Evolutionary conservation across 441 rosid species (phyloP).

Genomic region (Adansonia grandidieri): DNA sequence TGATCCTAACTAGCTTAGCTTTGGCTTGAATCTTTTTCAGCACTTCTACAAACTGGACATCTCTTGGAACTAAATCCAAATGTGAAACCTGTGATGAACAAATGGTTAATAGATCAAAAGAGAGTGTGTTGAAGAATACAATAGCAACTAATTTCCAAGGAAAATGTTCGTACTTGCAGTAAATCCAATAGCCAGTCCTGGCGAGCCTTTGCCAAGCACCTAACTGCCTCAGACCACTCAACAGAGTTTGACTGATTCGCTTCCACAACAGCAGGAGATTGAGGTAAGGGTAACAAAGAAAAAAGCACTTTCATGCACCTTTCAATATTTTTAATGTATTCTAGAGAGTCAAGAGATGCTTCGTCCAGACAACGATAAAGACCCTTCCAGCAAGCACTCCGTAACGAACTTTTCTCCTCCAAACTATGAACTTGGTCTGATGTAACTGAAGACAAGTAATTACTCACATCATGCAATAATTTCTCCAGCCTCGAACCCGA

Average conservation of each 20-base stretch:
- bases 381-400: conserved; percentile 85
- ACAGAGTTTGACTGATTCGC: conserved; percentile 36
- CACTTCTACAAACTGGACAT: conserved; percentile 37
- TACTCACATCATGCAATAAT: conserved; percentile 62
- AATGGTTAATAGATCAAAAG: conserved; percentile 18
- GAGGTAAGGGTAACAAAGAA: conserved; percentile 57
- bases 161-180: conserved; percentile 62
- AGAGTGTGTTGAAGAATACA: neutral
- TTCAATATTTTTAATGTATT: conserved; percentile 55
- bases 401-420: conserved; percentile 56
- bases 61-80: conserved; percentile 44
- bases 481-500: conserved; percentile 82
- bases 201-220: conserved; percentile 73
- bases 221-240: conserved; percentile 74
- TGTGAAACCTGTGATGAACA: conserved; percentile 51
- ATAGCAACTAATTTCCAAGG: conserved; percentile 6
- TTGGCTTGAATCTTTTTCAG: conserved; percentile 71
- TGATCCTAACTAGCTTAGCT: conserved; percentile 70
- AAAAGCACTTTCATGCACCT: conserved; percentile 77
- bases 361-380: conserved; percentile 73
- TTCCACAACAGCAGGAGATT: conserved; percentile 34
- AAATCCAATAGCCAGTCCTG: conserved; percentile 69
- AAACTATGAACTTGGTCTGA: conserved; percentile 45
- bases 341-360: conserved; percentile 59
- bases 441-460: conserved; percentile 52